These are phyloP conservation scores for Jimgerdemannia flammicorona DNA, from an alignment of 192 early-diverging fungal genomes.

Conservation along the genomic window DNA sequence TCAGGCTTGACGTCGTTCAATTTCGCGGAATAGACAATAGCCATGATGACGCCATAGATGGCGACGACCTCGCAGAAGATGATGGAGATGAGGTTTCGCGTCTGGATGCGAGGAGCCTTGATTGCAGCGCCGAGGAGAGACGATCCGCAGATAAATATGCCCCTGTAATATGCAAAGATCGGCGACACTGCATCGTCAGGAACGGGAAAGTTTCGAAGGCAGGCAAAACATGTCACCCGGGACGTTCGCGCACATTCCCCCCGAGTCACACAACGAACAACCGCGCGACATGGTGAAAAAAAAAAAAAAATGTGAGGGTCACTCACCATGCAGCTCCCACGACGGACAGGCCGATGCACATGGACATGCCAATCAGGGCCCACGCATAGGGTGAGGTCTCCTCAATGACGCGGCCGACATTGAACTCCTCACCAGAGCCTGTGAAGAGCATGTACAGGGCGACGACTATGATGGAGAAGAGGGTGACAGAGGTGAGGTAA, in stretches of 20 bases:
- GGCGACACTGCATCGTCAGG: neutral
- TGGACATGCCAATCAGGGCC: constrained; percentile 76
- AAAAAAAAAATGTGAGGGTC: too few species aligned
- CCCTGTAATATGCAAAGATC: constrained; percentile 51
- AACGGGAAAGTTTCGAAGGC: neutral
- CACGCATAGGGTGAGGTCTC: constrained; percentile 85
- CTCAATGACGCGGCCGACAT: constrained; percentile 77
- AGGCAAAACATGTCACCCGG: too few species aligned
- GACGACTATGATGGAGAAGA: constrained; percentile 44
- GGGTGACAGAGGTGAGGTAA: constrained; percentile 18
- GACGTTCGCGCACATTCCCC: too few species aligned
- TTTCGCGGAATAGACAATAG: constrained; percentile 93
- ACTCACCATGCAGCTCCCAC: constrained; percentile 88
- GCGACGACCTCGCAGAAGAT: constrained; percentile 99
- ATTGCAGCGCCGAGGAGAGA: constrained; percentile 88
- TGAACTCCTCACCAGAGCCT: constrained; percentile 83
- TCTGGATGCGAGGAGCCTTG: constrained; percentile 85
- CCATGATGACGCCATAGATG: constrained; percentile 98
- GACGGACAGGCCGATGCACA: constrained; percentile 88
- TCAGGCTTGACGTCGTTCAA: constrained; percentile 50
- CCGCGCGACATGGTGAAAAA: too few species aligned
- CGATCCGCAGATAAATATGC: constrained; percentile 92
- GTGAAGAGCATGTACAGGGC: constrained; percentile 84
- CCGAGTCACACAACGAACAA: too few species aligned
- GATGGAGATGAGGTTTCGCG: constrained; percentile 97